These are phyloP conservation scores for Lunularia cruciata DNA, from an alignment of 225 moss, liverwort and hornwort species.

Conservation along the genomic window DNA sequence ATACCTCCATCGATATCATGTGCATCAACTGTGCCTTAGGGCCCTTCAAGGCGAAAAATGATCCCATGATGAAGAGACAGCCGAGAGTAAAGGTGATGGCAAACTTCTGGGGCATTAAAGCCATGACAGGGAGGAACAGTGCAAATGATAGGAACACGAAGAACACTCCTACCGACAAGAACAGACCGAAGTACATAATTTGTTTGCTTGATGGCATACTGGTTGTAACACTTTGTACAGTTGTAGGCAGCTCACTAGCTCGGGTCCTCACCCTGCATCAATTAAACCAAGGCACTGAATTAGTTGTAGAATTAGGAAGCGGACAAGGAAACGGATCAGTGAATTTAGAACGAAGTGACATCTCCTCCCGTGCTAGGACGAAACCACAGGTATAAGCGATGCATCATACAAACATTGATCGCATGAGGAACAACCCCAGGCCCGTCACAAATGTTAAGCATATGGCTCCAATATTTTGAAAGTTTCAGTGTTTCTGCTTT, in stretches of 20 bases:
- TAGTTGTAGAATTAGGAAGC: too few relatives aligned
- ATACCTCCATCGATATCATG: conserved; percentile 89
- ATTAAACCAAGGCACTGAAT: too few relatives aligned
- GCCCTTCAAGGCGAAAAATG: conserved; percentile 92
- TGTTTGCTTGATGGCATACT: conserved; percentile 83
- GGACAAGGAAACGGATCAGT: too few relatives aligned
- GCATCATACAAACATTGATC: too few relatives aligned
- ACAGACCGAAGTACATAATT: conserved; percentile 69
- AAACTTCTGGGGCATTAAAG: conserved; percentile 76
- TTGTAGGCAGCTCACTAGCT: conserved; percentile 83
- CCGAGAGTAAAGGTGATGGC: conserved; percentile 94
- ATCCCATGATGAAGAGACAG: conserved; percentile 83
- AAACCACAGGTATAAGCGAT: too few relatives aligned
- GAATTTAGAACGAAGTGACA: too few relatives aligned
- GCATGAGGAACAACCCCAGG: too few relatives aligned
- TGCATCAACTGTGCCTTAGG: conserved; percentile 88
- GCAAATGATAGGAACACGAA: conserved; percentile 84
- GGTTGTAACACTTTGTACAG: conserved; percentile 66
- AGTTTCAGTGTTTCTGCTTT: too few relatives aligned
- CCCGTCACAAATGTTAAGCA: too few relatives aligned
- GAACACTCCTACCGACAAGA: conserved; percentile 83
- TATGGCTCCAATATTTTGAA: too few relatives aligned
- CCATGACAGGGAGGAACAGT: conserved; percentile 80
- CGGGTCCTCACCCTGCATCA: conserved; percentile 83
- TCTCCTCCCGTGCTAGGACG: too few relatives aligned